phyloP scores from a whole-genome alignment of 176 grass and related monocot species.

The Musa acuminata region DNA sequence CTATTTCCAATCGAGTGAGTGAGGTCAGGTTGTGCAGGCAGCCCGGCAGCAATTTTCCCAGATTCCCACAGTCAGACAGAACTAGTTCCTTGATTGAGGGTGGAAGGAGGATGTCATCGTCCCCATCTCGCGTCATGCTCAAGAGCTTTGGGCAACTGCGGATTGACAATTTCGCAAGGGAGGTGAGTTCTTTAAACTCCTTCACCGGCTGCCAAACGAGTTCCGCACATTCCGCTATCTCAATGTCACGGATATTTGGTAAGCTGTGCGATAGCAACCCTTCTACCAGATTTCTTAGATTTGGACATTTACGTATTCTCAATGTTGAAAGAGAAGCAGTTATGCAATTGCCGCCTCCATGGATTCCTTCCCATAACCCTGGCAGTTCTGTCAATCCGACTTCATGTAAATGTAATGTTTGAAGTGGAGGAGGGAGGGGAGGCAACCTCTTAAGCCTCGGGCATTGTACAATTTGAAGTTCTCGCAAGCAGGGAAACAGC shows the following conservation, averaged over 20 bases:
- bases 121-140: background rate
- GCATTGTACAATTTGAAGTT: background rate
- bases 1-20: background rate
- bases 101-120: constrained; percentile 8
- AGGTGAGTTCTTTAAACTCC: background rate
- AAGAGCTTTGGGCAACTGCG: background rate
- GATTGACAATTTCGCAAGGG: background rate
- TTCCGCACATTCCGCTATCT: background rate
- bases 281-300: background rate
- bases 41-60: constrained; percentile 8
- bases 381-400: background rate
- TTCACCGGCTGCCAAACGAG: background rate
- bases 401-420: background rate
- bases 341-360: background rate
- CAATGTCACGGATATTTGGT: background rate
- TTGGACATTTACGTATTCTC: background rate
- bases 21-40: constrained; percentile 19
- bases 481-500: background rate
- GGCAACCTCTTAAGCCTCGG: constrained; percentile 3
- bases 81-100: constrained; percentile 9
- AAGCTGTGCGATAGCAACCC: constrained; percentile 1
- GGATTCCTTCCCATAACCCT: background rate
- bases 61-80: constrained; percentile 8
- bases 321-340: background rate
- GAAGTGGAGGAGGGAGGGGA: background rate